Conservation (phyloP, 495 filamentous ascomycete species). For the Pyronema domesticum region DNA sequence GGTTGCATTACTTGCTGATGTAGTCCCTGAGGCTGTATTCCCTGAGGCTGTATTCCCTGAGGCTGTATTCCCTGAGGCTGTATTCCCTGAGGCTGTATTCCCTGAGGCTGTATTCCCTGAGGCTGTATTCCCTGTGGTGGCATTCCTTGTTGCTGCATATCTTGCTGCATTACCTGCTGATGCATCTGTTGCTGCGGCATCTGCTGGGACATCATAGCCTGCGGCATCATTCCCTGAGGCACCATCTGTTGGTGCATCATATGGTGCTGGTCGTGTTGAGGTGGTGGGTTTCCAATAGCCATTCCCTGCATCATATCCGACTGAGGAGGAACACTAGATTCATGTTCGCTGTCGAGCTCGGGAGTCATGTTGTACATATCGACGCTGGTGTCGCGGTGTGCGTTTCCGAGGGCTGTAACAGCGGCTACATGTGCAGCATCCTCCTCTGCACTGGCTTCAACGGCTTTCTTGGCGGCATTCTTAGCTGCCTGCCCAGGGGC, state of each 20-base stretch:
- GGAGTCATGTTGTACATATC: background rate
- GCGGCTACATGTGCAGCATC: conserved; percentile 22
- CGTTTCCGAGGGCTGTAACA: conserved; percentile 18
- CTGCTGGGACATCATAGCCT: no score
- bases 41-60: no score
- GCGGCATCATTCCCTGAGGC: no score
- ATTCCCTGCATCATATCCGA: background rate
- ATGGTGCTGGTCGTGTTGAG: background rate
- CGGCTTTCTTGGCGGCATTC: conserved; percentile 52
- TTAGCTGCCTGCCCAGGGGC: conserved; percentile 66
- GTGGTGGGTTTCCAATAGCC: background rate
- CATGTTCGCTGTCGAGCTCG: background rate
- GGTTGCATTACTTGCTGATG: no score
- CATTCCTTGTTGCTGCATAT: no score
- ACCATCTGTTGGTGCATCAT: background rate
- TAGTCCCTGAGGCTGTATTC: no score
- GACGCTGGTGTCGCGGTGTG: background rate
- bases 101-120: no score
- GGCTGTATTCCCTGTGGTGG: no score
- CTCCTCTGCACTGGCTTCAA: conserved; percentile 17
- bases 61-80: no score
- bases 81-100: no score
- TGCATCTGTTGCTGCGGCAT: no score
- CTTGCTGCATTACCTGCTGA: no score
- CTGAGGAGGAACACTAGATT: background rate